Evolutionary conservation across 2,329 filamentous ascomycete species (phyloP).

Genomic region (Chaetomium sp.): DNA sequence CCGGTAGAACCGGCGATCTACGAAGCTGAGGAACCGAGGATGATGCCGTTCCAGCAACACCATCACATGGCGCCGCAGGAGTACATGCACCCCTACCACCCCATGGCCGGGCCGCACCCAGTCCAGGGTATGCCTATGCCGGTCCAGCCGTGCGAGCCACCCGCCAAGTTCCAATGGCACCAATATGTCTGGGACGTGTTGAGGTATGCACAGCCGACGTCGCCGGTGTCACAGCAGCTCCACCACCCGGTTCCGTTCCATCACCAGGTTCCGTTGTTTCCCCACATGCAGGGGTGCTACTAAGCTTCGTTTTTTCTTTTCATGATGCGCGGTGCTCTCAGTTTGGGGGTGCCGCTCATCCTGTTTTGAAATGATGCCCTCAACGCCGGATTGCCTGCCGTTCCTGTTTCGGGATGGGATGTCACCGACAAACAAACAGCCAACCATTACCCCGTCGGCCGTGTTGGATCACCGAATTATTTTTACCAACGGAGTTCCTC

Average conservation of each 20-base stretch:
- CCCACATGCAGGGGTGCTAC: conserved; percentile 55
- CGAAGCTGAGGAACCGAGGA: conserved; percentile 50
- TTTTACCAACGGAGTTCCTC: background rate
- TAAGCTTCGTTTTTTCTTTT: conserved; percentile 37
- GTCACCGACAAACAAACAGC: background rate
- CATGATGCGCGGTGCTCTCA: background rate
- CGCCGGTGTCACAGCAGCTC: conserved; percentile 45
- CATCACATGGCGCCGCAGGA: conserved; percentile 48
- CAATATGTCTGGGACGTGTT: conserved; percentile 54
- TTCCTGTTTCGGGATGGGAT: background rate
- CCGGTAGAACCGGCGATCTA: conserved; percentile 43
- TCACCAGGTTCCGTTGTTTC: conserved; percentile 55
- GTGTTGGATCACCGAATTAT: background rate
- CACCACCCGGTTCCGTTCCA: conserved; percentile 56
- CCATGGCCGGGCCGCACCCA: conserved; percentile 44
- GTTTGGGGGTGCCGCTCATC: background rate
- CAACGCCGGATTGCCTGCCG: background rate
- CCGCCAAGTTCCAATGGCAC: conserved; percentile 50
- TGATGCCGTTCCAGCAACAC: conserved; percentile 38
- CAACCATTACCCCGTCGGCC: background rate
- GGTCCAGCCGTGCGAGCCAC: conserved; percentile 41
- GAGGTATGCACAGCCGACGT: conserved; percentile 50
- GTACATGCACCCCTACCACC: conserved; percentile 50
- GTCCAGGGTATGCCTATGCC: conserved; percentile 39
- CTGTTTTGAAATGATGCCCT: background rate